A percentile compares a stretch with the other conserved stretches of the same genome.
Evolutionary conservation across 768 basidiomycete genomes (phyloP).

Genomic region (Lactarius sp.): DNA sequence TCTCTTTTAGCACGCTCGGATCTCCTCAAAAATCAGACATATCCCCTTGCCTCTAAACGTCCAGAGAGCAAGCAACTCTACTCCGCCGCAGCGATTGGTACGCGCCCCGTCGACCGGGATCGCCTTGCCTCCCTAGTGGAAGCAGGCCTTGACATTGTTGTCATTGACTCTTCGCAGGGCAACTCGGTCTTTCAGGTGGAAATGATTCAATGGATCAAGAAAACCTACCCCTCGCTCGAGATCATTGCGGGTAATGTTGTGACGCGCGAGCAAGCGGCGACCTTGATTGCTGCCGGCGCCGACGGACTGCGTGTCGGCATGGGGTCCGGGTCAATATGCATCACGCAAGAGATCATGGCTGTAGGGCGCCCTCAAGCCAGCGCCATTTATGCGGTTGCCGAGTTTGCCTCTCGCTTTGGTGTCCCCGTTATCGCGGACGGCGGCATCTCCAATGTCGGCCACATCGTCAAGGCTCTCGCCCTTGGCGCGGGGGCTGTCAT

Average conservation of each 20-base stretch:
- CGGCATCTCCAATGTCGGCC: constrained; percentile 91
- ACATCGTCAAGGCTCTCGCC: constrained; percentile 93
- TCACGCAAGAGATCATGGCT: constrained; percentile 99
- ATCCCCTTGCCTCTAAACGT: constrained; percentile 89
- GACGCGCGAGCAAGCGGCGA: constrained; percentile 94
- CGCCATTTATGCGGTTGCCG: constrained; percentile 94
- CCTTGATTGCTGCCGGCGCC: constrained; percentile 88
- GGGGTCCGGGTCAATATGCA: constrained; percentile 98
- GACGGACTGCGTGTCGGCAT: constrained; percentile 96
- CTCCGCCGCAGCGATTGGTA: constrained; percentile 93
- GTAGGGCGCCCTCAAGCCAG: constrained; percentile 97
- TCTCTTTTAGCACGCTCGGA: constrained; percentile 95
- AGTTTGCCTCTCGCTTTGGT: constrained; percentile 90
- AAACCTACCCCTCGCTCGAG: constrained; percentile 77
- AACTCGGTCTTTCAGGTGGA: constrained; percentile 92
- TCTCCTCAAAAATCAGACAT: constrained; percentile 95
- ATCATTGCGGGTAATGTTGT: constrained; percentile 98
- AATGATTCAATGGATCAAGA: constrained; percentile 92
- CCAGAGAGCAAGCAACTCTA: constrained; percentile 92
- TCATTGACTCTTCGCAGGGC: constrained; percentile 95
- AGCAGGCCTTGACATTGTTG: constrained; percentile 91
- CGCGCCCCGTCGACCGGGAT: constrained; percentile 81
- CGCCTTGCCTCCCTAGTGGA: constrained; percentile 83
- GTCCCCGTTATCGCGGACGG: constrained; percentile 97
- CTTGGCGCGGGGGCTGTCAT: constrained; percentile 95